Conservation (phyloP, 225 moss, liverwort and hornwort species). For the Thuidium tamariscinum region DNA sequence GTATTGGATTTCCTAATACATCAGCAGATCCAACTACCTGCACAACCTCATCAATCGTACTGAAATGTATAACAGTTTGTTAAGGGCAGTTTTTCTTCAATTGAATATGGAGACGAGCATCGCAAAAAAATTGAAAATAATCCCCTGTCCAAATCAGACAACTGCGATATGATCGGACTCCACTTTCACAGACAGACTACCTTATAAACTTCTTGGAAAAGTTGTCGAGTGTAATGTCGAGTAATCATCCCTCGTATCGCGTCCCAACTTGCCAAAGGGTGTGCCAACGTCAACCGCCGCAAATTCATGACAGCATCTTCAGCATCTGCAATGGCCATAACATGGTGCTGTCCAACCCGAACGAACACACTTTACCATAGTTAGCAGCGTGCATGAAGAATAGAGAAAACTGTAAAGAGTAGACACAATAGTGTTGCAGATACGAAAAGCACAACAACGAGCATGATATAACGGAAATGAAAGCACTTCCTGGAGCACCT, state of each 20-base stretch:
- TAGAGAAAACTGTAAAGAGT: not conserved
- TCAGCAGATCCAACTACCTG: conserved; percentile 97
- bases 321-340: conserved; percentile 87
- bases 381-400: not conserved
- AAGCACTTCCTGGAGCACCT: conserved; percentile 35
- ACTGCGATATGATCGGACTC: not conserved
- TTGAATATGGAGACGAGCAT: not conserved
- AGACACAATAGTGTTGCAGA: not conserved
- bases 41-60: not conserved
- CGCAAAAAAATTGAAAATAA: not conserved
- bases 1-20: conserved; percentile 89
- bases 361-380: not conserved
- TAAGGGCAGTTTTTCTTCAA: not conserved
- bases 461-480: not conserved
- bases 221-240: conserved; percentile 88
- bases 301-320: conserved; percentile 84
- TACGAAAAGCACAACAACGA: not conserved
- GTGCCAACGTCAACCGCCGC: conserved; percentile 71
- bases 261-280: conserved; percentile 98
- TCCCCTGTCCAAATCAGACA: not conserved
- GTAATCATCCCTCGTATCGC: conserved; percentile 91
- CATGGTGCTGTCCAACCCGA: conserved; percentile 62
- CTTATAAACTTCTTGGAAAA: conserved; percentile 95
- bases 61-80: not conserved
- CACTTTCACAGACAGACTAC: conserved; percentile 4